Evolutionary conservation across 148 eudicot species (phyloP), one percentile per base, ranked within the genome.

Genomic region (Camellia lanceoleosa): DNA sequence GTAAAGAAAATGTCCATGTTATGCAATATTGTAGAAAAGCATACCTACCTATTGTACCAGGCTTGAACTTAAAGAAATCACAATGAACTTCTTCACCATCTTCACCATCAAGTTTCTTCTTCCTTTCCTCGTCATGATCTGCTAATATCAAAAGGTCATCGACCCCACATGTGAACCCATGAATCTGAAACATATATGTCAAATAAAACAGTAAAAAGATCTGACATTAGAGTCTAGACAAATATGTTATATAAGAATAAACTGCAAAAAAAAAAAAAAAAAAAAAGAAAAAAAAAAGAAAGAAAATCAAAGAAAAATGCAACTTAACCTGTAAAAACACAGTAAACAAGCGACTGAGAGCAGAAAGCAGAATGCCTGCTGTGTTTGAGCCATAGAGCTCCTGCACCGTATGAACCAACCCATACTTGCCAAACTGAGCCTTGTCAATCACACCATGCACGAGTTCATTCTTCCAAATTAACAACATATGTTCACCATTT

Each of bases 351-450:
- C 98, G 94, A 83, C 99, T 93, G 54, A 96, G 84, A 52, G 94
- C 91, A 85, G 98, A 94, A 82, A 96, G 98, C 78, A 96, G 81
- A 82, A 86, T 82, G 78, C 99, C 99, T 16, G 99, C 99, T 76
- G 88, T 86, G 77, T 83, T 82, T 42, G 94, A 74, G 6, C 98
- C 98, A 85, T 91, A 96, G 77, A 96, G 92, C 88, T 96, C 99
- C 87, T 96, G 99, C 82, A 96, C 93, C 1, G 95, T 94, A 80
- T 96, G 99, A 78, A 93, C 98, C 86, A 96, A 87, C 19, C 98
- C 99, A 89, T 88, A 96, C 90, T 93, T 93, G 75, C 98, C 98
- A 90, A 93, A 96, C 87, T 96, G 99, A 84, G 97, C 99, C 87
- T 96, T 93, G 89, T 96, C 99, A 76, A 96, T 92, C 79, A 96